Base-by-base conservation (phyloP, 2,329 filamentous ascomycete genomes). In the Stachybotrys chlorohalonatus region DNA sequence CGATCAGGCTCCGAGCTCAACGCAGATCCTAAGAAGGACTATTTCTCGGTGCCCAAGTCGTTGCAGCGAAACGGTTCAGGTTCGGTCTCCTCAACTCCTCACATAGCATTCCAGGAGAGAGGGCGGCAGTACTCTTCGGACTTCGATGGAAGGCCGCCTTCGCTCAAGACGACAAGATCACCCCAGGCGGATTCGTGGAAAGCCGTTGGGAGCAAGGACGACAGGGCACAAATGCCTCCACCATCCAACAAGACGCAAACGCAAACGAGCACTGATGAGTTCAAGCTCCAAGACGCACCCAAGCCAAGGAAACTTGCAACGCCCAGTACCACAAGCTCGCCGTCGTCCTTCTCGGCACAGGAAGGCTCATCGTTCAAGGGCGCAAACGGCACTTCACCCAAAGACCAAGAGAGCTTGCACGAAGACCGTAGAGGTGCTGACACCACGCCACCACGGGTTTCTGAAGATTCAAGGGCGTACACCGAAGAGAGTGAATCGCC, bases 21-120 rank as follows among this genome's bases (percentile, higher is more conserved):
- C 9, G 77, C 83, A 51, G 56, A 70, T 39, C 68, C 70, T 46
- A 78, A 75, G 65, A 80, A 76, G 58, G 85, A 88, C 59, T 86
- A 86, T 60, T 86, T 86, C 63, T 73, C 68, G 52, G 63, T 71
- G 6, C 58, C 72, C 39, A 79, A 76, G 65, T 65, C 70, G n/a
- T 61, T 68, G 2, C 60, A 71, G 15, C 76, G 81, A 52, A 78
- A 71, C 60, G 76, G 75, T 51, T 65, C 64, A 15, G 79, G 80
- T 48, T 79, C 78, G 1, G 73, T 75, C 54, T 68, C 74, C 56
- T 81, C 84, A 2, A 91, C 89, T 15, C 90, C 91, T n/a, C 91
- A 96, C 64, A 95, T 95, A 63, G 88, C 90, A 24, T 95, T 91
- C 67, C 90, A 95, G 68, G 90, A 95, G 64, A 94, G 92, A 70